Evolutionary conservation across 345 rosid genomes (phyloP).

Genomic region (Dipteronia sinensis): DNA sequence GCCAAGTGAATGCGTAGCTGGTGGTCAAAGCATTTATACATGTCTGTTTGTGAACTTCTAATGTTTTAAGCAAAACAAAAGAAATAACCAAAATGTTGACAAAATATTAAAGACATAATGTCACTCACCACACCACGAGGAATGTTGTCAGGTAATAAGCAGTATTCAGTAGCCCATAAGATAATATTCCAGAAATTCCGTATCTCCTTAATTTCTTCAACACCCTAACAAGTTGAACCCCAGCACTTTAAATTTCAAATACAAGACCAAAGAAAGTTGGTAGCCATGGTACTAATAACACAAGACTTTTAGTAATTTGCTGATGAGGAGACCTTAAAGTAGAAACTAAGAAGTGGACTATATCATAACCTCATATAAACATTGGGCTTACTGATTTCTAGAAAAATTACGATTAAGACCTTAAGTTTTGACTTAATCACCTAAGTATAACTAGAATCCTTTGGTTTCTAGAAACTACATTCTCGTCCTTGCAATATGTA

Average conservation of each 20-base stretch:
- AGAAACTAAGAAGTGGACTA: neutral
- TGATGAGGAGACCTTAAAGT: neutral
- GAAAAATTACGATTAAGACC: neutral
- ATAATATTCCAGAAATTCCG: slow-evolving; percentile 79
- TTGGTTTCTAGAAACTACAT: neutral
- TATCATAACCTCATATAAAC: neutral
- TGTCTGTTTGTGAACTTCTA: neutral
- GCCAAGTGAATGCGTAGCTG: neutral
- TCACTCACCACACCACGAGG: slow-evolving; percentile 82
- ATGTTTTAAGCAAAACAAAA: neutral
- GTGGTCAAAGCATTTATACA: neutral
- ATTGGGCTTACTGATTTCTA: neutral
- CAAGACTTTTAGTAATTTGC: neutral
- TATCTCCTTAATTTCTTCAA: slow-evolving; percentile 71
- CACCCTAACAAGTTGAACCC: slow-evolving; percentile 42
- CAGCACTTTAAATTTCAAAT: neutral
- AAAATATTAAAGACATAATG: slow-evolving; percentile 9
- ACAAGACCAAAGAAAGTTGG: neutral
- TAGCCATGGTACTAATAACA: neutral
- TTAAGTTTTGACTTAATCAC: neutral
- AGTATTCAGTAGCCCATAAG: slow-evolving; percentile 82
- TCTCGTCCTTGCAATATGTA: neutral
- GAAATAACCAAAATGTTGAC: neutral
- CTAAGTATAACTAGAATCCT: neutral
- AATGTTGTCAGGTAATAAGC: slow-evolving; percentile 73